Conservation (phyloP, 1,139 yeast species). For the Suhomyces guaymorum region DNA sequence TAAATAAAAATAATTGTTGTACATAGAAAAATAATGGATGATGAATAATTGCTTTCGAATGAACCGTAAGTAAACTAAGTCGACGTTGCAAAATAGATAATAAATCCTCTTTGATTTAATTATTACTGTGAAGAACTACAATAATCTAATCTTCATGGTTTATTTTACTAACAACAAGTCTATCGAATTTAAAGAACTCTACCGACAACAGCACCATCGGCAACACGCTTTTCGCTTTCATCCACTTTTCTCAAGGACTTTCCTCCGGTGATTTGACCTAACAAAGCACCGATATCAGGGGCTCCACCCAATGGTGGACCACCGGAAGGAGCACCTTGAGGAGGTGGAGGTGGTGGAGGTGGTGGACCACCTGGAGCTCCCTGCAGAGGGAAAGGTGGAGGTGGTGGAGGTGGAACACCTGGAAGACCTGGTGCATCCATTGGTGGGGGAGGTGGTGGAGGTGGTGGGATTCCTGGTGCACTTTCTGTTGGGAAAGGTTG, state of each 20-base stretch:
- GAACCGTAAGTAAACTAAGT: background rate
- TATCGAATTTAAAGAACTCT: slow-evolving; percentile 38
- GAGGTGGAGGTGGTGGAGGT: slow-evolving; percentile 32
- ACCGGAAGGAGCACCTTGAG: slow-evolving; percentile 20
- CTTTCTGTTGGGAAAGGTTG: slow-evolving; percentile 20
- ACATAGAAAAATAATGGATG: background rate
- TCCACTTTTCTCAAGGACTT: slow-evolving; percentile 50
- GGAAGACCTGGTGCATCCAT: slow-evolving; percentile 14
- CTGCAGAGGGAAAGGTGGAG: slow-evolving; percentile 24
- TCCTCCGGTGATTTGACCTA: slow-evolving; percentile 61
- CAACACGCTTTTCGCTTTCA: slow-evolving; percentile 44
- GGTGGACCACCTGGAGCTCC: slow-evolving; percentile 17
- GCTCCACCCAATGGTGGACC: slow-evolving; percentile 27
- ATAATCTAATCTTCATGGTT: too few relatives aligned
- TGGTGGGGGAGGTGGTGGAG: slow-evolving; percentile 36
- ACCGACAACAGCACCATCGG: slow-evolving; percentile 51
- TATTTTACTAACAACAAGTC: too few relatives aligned
- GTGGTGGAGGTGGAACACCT: slow-evolving; percentile 16
- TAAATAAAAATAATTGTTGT: background rate
- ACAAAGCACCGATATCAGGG: slow-evolving; percentile 46
- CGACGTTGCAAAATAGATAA: too few relatives aligned
- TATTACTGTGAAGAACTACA: background rate
- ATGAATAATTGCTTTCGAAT: too few relatives aligned
- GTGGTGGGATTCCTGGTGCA: slow-evolving; percentile 15
- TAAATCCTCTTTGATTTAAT: too few relatives aligned